phyloP scores from a whole-genome alignment of 768 basidiomycete genomes.

The Suillus americanus region DNA sequence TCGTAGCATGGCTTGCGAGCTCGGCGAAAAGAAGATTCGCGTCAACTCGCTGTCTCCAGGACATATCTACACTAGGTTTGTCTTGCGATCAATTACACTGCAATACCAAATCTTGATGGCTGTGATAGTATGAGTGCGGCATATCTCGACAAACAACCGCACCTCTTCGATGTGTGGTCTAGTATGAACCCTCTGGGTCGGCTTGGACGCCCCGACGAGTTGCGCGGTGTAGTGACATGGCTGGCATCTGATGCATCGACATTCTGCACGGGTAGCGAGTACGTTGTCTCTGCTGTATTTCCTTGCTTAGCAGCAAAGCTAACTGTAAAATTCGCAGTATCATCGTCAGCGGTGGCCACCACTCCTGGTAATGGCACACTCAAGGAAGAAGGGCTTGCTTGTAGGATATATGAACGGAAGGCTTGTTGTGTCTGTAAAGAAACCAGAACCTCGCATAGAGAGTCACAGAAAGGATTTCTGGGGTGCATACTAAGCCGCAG shows the following conservation, averaged over 20 bases:
- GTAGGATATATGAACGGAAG: not conserved
- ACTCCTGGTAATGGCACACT: constrained; percentile 25
- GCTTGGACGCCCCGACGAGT: constrained; percentile 68
- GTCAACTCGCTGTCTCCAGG: constrained; percentile 79
- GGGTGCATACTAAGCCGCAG: too few species aligned
- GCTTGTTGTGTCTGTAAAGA: not conserved
- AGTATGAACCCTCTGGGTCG: constrained; percentile 66
- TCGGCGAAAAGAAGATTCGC: constrained; percentile 62
- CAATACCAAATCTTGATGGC: not conserved
- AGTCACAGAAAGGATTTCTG: not conserved
- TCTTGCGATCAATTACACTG: not conserved
- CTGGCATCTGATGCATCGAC: constrained; percentile 73
- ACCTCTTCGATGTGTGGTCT: constrained; percentile 67
- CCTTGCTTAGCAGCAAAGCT: not conserved
- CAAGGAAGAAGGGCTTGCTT: not conserved
- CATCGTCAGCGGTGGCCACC: constrained; percentile 31
- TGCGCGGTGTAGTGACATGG: constrained; percentile 72
- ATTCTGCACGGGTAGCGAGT: constrained; percentile 85
- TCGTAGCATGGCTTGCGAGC: constrained; percentile 80
- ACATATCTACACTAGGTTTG: constrained; percentile 68
- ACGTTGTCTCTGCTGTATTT: constrained; percentile 27
- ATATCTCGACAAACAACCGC: constrained; percentile 63
- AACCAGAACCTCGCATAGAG: not conserved
- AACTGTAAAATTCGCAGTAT: constrained; percentile 18
- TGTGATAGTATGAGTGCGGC: constrained; percentile 67